Percentiles rank a stretch among this genome's conserved stretches.
These are phyloP conservation scores for Schwanniomyces pseudopolymorphus DNA, from an alignment of 805 yeast genomes.

Conservation along the genomic window DNA sequence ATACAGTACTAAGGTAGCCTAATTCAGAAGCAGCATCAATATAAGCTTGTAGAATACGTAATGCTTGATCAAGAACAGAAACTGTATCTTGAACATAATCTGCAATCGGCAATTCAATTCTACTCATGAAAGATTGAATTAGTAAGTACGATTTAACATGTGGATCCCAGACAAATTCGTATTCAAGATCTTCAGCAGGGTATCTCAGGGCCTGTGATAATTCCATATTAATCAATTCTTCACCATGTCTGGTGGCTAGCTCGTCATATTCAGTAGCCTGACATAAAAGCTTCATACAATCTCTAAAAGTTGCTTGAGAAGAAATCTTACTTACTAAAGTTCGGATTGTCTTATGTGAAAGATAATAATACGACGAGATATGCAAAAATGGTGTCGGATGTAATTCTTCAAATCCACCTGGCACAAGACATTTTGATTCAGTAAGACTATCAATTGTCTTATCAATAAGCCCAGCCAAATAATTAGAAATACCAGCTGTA, in stretches of 20 bases:
- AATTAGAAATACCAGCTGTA: conserved; percentile 55
- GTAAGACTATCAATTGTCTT: conserved; percentile 61
- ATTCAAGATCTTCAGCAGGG: conserved; percentile 53
- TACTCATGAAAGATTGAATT: conserved; percentile 68
- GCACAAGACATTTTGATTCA: conserved; percentile 68
- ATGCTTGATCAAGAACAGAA: conserved; percentile 88
- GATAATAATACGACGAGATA: conserved; percentile 87
- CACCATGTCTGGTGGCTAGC: conserved; percentile 88
- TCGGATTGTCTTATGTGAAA: conserved; percentile 87
- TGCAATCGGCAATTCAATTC: conserved; percentile 84
- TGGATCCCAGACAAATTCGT: conserved; percentile 79
- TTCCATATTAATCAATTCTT: conserved; percentile 81
- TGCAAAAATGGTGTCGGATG: conserved; percentile 79
- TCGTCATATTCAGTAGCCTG: conserved; percentile 82
- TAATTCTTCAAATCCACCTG: conserved; percentile 46
- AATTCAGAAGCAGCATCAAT: conserved; percentile 86
- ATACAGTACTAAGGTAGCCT: conserved; percentile 65
- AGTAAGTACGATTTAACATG: conserved; percentile 76
- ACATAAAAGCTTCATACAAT: conserved; percentile 59
- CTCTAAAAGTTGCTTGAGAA: conserved; percentile 51
- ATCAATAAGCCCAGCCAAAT: conserved; percentile 67
- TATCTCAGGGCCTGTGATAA: conserved; percentile 74
- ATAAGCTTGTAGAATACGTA: conserved; percentile 90
- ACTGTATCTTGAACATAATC: conserved; percentile 94
- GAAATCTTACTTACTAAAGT: conserved; percentile 56